Percentiles rank a stretch among this genome's conserved stretches.
These are phyloP conservation scores for Linnemannia exigua DNA, from an alignment of 192 early-diverging fungal species.

Conservation along the genomic window DNA sequence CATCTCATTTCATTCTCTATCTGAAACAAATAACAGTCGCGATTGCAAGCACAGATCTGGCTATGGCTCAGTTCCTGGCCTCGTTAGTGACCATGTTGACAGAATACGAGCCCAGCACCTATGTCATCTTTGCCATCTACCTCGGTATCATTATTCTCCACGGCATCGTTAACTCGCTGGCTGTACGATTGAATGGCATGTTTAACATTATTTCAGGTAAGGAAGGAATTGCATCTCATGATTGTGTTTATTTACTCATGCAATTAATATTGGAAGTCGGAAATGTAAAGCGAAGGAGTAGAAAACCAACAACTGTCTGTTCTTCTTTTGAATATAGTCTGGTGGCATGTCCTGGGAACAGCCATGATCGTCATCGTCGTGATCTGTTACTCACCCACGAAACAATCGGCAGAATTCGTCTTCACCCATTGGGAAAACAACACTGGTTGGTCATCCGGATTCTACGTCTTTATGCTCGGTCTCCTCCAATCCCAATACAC, in stretches of 20 bases:
- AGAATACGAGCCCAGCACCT: conserved; percentile 50
- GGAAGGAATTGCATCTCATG: not conserved
- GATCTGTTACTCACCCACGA: conserved; percentile 56
- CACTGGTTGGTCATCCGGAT: conserved; percentile 62
- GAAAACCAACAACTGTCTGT: not conserved
- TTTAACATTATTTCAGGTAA: conserved; percentile 67
- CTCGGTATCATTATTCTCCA: conserved; percentile 66
- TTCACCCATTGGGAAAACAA: conserved; percentile 67
- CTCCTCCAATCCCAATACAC: conserved; percentile 70
- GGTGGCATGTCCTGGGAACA: conserved; percentile 62
- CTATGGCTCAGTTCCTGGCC: conserved; percentile 63
- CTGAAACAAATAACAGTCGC: conserved; percentile 37
- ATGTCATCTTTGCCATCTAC: conserved; percentile 65
- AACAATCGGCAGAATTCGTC: conserved; percentile 58
- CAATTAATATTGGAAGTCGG: not conserved
- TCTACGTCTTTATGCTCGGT: conserved; percentile 66
- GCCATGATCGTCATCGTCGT: conserved; percentile 64
- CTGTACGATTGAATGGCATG: conserved; percentile 59
- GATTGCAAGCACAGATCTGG: conserved; percentile 64
- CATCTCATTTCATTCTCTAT: not conserved
- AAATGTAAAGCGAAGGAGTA: not conserved
- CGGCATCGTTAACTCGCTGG: conserved; percentile 65
- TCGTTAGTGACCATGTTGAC: conserved; percentile 59
- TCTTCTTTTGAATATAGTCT: conserved; percentile 25
- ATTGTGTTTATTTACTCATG: not conserved